Evolutionary conservation across 2,329 filamentous ascomycete species (phyloP).

Genomic region (Colletotrichum eremochloae): DNA sequence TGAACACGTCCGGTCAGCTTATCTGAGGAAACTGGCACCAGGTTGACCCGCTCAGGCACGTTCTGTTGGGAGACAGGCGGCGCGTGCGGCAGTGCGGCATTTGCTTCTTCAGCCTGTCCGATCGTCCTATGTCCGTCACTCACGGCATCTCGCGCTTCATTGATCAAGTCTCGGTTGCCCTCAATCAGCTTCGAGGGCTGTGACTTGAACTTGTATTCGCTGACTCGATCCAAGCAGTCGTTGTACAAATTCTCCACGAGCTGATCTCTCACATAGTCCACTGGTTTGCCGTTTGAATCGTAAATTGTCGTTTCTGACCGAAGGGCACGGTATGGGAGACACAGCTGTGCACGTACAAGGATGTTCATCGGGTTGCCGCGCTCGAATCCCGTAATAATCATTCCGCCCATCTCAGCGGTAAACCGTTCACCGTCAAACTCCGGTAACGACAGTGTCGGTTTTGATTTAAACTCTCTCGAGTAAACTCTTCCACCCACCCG

Average conservation of each 20-base stretch:
- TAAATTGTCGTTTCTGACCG: constrained; percentile 88
- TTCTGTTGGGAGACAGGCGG: constrained; percentile 67
- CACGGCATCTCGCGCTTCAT: constrained; percentile 83
- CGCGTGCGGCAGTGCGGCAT: constrained; percentile 70
- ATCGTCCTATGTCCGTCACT: constrained; percentile 80
- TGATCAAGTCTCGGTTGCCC: constrained; percentile 85
- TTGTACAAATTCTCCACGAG: constrained; percentile 95
- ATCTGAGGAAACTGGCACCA: constrained; percentile 75
- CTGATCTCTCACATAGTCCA: constrained; percentile 82
- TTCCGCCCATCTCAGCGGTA: constrained; percentile 96
- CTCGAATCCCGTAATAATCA: constrained; percentile 98
- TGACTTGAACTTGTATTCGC: constrained; percentile 87
- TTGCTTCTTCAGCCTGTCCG: constrained; percentile 78
- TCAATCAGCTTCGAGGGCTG: constrained; percentile 79
- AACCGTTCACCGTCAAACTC: constrained; percentile 71
- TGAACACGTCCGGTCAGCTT: constrained; percentile 80
- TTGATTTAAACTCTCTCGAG: constrained; percentile 78
- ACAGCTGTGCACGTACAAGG: constrained; percentile 90
- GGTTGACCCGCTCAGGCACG: constrained; percentile 65
- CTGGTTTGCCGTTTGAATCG: constrained; percentile 82
- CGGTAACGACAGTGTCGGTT: constrained; percentile 63
- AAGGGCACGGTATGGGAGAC: constrained; percentile 86
- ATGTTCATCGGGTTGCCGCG: constrained; percentile 94
- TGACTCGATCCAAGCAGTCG: constrained; percentile 91
- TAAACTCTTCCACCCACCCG: constrained; percentile 94